Conservation (phyloP, 148 eudicot genomes). For the Rhododendron griersonianum region DNA sequence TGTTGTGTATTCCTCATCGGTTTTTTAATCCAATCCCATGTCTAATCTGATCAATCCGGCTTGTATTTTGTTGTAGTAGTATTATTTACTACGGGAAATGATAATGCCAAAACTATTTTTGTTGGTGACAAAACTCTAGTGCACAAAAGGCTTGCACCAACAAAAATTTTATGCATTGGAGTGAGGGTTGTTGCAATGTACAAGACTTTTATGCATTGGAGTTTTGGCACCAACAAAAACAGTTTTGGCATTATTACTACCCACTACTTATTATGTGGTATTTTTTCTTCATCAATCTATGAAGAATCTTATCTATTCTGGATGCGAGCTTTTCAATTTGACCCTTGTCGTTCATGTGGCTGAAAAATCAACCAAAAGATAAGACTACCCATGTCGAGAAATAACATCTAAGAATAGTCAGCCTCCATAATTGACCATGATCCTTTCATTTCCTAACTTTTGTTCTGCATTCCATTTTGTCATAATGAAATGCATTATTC, state of each 20-base stretch:
- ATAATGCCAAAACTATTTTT: too few species aligned
- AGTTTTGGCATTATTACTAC: too few species aligned
- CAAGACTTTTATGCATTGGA: too few species aligned
- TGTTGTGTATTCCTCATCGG: neutral
- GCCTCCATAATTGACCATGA: neutral
- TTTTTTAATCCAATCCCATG: neutral
- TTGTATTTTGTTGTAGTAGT: neutral
- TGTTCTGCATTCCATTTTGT: neutral
- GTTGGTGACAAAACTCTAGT: too few species aligned
- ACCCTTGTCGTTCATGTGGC: neutral
- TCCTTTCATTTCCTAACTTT: neutral
- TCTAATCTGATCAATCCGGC: neutral
- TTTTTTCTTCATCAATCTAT: neutral
- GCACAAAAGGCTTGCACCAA: too few species aligned
- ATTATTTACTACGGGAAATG: too few species aligned
- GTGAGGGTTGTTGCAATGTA: too few species aligned
- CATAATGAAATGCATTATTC: neutral
- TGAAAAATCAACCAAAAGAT: neutral
- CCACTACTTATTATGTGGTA: too few species aligned
- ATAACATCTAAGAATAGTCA: neutral
- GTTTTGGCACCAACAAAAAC: too few species aligned
- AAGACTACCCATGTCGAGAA: neutral
- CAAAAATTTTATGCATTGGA: too few species aligned
- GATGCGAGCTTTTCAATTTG: constrained; percentile 1
- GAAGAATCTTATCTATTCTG: neutral